Evolutionary conservation across 179 eudicot genomes (phyloP).

Genomic region (Beta macrorhiza): DNA sequence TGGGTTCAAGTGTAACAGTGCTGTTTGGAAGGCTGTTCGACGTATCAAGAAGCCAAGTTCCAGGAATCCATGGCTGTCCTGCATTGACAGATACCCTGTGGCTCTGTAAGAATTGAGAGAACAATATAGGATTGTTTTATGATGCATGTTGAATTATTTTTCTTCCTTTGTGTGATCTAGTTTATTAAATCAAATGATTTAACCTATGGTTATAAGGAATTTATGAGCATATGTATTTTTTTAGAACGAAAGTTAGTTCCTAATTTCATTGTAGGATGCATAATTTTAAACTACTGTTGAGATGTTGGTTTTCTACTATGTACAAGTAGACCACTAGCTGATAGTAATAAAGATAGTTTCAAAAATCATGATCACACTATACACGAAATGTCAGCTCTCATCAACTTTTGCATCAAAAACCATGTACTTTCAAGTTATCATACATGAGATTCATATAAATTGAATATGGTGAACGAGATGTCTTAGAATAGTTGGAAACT

Average conservation of each 20-base stretch:
- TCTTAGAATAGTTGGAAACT: too few species aligned
- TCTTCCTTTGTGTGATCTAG: background rate
- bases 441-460: too few species aligned
- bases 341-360: background rate
- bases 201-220: background rate
- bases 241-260: background rate
- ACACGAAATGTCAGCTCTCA: too few species aligned
- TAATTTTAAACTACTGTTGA: background rate
- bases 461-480: too few species aligned
- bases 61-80: conserved; percentile 62
- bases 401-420: too few species aligned
- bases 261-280: conserved; percentile 3
- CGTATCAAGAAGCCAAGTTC: conserved; percentile 43
- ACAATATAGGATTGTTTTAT: background rate
- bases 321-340: background rate
- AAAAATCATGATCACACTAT: too few species aligned
- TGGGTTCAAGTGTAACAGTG: conserved; percentile 77
- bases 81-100: conserved; percentile 39
- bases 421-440: too few species aligned
- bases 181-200: background rate
- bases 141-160: background rate
- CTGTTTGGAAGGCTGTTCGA: conserved; percentile 69
- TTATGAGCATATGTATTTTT: background rate
- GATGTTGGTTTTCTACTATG: background rate
- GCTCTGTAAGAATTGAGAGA: background rate